Percentiles rank a stretch among this genome's conserved stretches.
These are phyloP conservation scores for Citrus australasica DNA, from an alignment of 345 rosid species.

Conservation along the genomic window DNA sequence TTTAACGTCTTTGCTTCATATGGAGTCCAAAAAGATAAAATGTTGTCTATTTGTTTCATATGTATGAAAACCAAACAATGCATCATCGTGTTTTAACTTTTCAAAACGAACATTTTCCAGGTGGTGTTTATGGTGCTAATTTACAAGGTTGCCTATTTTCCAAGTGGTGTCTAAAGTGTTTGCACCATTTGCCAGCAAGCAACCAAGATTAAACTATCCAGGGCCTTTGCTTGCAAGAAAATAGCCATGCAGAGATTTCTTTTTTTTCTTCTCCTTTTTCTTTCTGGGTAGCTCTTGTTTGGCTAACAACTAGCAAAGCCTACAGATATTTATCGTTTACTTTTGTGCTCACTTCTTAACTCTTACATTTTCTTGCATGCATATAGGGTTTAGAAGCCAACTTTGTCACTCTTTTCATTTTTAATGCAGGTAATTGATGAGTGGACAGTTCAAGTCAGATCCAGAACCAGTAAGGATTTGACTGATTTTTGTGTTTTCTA, in stretches of 20 bases:
- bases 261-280: not conserved
- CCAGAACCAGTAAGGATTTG: constrained; percentile 51
- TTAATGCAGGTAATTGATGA: constrained; percentile 68
- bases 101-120: not conserved
- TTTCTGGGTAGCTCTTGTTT: constrained; percentile 17
- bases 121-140: not conserved
- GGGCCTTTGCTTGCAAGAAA: constrained; percentile 13
- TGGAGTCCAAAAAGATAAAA: not conserved
- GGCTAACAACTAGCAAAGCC: constrained; percentile 9
- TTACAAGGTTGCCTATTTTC: constrained; percentile 47
- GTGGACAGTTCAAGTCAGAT: constrained; percentile 77
- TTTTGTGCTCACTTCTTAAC: not conserved
- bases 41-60: not conserved
- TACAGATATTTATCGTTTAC: not conserved
- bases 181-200: constrained; percentile 58
- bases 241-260: constrained; percentile 9
- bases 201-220: constrained; percentile 34
- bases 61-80: not conserved
- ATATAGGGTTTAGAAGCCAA: not conserved
- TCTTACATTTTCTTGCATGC: not conserved
- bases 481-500: not conserved
- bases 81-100: not conserved
- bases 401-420: not conserved
- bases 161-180: constrained; percentile 33
- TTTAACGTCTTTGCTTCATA: not conserved